A percentile compares a stretch with the other conserved stretches of the same genome.
phyloP scores from a whole-genome alignment of 2,329 filamentous ascomycete genomes.

The Epichloe typhina region DNA sequence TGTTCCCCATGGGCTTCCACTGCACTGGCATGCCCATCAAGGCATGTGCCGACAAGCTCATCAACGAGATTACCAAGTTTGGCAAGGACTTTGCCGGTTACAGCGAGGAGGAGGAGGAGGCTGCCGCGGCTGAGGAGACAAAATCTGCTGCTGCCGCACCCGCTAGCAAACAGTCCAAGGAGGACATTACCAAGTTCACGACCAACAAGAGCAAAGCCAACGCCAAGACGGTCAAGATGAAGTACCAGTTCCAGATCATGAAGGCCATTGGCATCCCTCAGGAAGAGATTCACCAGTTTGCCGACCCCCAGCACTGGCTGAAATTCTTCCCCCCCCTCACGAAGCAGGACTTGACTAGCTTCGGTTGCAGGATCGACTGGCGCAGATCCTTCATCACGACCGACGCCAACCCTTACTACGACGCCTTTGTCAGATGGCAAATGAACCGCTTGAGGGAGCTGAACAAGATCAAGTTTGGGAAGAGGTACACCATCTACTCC shows the following conservation, averaged over 20 bases:
- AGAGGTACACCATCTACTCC: constrained; percentile 79
- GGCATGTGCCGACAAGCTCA: constrained; percentile 89
- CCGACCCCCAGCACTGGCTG: constrained; percentile 84
- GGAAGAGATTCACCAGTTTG: constrained; percentile 85
- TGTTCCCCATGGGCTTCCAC: constrained; percentile 92
- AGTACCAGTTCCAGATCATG: constrained; percentile 96
- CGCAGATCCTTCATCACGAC: constrained; percentile 86
- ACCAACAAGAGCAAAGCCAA: constrained; percentile 87
- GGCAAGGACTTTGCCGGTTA: constrained; percentile 76
- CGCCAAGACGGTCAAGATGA: constrained; percentile 81
- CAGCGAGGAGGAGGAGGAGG: constrained; percentile 40
- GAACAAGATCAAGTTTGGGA: constrained; percentile 87
- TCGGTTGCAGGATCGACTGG: constrained; percentile 88
- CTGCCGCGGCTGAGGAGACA: constrained; percentile 30
- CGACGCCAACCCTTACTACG: constrained; percentile 92
- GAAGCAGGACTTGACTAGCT: constrained; percentile 63
- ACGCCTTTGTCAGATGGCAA: constrained; percentile 92
- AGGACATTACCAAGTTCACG: constrained; percentile 81
- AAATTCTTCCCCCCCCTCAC: constrained; percentile 58
- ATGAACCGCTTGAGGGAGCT: constrained; percentile 86
- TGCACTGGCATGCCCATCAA: constrained; percentile 95
- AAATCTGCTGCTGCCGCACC: constrained; percentile 21
- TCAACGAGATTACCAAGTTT: constrained; percentile 78
- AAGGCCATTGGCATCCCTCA: constrained; percentile 74
- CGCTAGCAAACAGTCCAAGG: constrained; percentile 54